Conservation (phyloP, 1,284 basidiomycete genomes). For the Puccinia novopanici region DNA sequence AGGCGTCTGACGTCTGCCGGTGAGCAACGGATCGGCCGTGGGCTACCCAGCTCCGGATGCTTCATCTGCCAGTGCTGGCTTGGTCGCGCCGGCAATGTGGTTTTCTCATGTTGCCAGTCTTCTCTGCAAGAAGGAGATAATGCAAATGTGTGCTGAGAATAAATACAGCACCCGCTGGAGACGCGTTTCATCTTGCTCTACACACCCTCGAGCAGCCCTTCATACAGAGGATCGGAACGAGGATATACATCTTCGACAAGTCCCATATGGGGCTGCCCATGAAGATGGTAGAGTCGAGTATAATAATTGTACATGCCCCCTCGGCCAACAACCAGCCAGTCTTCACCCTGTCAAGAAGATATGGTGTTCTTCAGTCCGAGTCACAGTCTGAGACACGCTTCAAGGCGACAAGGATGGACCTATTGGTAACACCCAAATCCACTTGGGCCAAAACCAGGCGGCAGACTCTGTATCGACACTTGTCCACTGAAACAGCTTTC, state of each 20-base stretch:
- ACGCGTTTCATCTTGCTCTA: slow-evolving; percentile 14
- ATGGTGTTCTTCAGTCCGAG: neutral
- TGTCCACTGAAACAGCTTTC: neutral
- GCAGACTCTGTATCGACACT: slow-evolving; percentile 19
- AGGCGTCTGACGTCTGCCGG: too few relatives aligned
- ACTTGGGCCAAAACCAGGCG: slow-evolving; percentile 2
- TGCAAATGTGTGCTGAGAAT: neutral
- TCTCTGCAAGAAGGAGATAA: too few relatives aligned
- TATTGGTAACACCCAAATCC: neutral
- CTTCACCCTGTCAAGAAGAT: too few relatives aligned
- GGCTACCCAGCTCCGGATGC: too few relatives aligned
- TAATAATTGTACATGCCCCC: too few relatives aligned
- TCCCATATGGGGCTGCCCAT: neutral
- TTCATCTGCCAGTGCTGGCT: too few relatives aligned
- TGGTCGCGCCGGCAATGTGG: too few relatives aligned
- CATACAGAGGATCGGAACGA: neutral
- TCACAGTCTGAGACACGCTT: neutral
- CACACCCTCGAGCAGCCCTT: neutral
- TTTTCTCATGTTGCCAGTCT: too few relatives aligned
- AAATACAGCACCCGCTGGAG: neutral
- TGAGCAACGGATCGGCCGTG: too few relatives aligned
- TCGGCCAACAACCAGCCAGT: too few relatives aligned
- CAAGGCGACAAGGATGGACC: neutral
- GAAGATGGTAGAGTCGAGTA: too few relatives aligned
- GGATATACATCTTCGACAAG: slow-evolving; percentile 4